Percentiles rank a stretch among this genome's conserved stretches.
Conservation (phyloP, 148 eudicot genomes). For the Fagopyrum tataricum region DNA sequence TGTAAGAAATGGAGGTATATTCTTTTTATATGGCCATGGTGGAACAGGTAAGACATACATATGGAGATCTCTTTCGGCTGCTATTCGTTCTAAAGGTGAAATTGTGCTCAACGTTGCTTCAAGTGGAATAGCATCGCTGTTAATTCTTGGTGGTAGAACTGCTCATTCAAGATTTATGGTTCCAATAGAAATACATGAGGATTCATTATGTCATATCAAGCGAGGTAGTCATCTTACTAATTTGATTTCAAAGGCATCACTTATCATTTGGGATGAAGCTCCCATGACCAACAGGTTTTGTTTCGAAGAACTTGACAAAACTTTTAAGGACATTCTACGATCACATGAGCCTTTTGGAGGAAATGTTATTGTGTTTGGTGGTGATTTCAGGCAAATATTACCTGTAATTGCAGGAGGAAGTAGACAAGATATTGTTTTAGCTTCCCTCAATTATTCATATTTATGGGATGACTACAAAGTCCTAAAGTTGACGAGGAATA, state of each 20-base stretch:
- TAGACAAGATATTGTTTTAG: neutral
- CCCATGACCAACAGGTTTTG: too few species aligned
- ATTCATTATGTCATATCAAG: too few species aligned
- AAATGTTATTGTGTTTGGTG: neutral
- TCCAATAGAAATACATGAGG: too few species aligned
- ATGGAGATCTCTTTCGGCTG: neutral
- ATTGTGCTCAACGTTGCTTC: neutral
- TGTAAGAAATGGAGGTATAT: neutral
- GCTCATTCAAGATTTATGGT: neutral
- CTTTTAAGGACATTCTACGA: too few species aligned
- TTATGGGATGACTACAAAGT: neutral
- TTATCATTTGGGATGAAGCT: too few species aligned
- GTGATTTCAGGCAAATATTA: too few species aligned
- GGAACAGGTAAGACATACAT: neutral
- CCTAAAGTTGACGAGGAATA: neutral
- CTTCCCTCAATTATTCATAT: neutral
- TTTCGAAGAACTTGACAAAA: too few species aligned
- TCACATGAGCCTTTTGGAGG: too few species aligned
- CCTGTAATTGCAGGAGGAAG: neutral
- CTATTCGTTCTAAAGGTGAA: neutral
- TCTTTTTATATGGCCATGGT: neutral
- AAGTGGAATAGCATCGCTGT: neutral
- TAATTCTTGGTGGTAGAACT: neutral
- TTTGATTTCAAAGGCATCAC: too few species aligned
- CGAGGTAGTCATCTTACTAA: too few species aligned